Evolutionary conservation across 805 yeast species (phyloP).

Genomic region (Nakazawaea sp.): DNA sequence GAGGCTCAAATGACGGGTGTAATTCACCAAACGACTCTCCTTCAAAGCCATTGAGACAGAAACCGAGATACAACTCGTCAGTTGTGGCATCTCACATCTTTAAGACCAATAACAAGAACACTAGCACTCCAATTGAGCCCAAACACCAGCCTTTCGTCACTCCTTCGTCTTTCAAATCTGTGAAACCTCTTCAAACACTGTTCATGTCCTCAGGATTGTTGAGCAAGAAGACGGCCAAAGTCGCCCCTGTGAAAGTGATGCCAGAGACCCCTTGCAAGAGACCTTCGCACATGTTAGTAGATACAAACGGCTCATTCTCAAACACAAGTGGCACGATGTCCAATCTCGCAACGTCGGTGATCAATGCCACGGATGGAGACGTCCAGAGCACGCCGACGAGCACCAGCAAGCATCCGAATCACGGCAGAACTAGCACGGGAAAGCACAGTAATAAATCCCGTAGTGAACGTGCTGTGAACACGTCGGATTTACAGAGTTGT

Average conservation of each 20-base stretch:
- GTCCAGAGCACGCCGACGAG: background rate
- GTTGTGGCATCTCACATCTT: conserved; percentile 7
- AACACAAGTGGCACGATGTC: conserved; percentile 10
- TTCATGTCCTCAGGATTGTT: conserved; percentile 69
- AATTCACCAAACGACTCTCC: conserved; percentile 23
- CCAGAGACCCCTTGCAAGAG: conserved; percentile 64
- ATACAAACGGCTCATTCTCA: conserved; percentile 19
- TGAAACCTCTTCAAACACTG: conserved; percentile 81
- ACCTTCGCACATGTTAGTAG: conserved; percentile 24
- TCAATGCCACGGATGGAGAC: background rate
- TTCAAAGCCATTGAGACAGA: conserved; percentile 25
- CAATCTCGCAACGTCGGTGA: background rate
- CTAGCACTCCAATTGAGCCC: conserved; percentile 8
- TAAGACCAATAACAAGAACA: conserved; percentile 1
- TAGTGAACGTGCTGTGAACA: conserved; percentile 21
- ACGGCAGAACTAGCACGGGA: background rate
- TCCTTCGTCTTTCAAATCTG: conserved; percentile 58
- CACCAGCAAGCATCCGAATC: background rate
- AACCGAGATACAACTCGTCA: conserved; percentile 13
- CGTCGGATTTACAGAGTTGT: conserved; percentile 33
- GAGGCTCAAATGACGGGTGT: background rate
- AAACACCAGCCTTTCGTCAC: conserved; percentile 27
- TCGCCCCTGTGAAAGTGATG: conserved; percentile 21
- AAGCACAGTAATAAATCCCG: background rate
- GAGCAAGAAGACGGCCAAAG: conserved; percentile 42